A percentile compares a stretch with the other conserved stretches of the same genome.
phyloP scores from a whole-genome alignment of 192 early-diverging fungal genomes.

The Backusella australiensis region DNA sequence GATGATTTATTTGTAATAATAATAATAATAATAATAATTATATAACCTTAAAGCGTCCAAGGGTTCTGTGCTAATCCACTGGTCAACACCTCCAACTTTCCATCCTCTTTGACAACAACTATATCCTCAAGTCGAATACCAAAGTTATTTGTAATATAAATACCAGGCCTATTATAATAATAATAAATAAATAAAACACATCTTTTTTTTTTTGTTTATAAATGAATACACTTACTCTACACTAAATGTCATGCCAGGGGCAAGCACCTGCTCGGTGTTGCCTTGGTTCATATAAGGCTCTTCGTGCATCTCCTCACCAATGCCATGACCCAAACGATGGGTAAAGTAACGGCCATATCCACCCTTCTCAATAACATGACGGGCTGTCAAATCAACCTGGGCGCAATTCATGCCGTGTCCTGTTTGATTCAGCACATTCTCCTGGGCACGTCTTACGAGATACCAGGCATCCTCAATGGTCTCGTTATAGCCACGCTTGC shows the following conservation, averaged over 20 bases:
- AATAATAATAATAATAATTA: background rate
- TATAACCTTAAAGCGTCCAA: conserved; percentile 24
- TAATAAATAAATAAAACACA: background rate
- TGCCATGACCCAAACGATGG: conserved; percentile 52
- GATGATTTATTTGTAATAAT: background rate
- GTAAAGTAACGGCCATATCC: conserved; percentile 46
- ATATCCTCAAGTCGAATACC: conserved; percentile 38
- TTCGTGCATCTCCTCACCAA: conserved; percentile 53
- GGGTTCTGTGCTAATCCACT: conserved; percentile 32
- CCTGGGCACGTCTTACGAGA: conserved; percentile 44
- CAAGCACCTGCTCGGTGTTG: conserved; percentile 36
- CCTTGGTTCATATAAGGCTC: conserved; percentile 53
- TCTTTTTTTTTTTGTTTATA: no score
- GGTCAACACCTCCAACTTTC: conserved; percentile 29
- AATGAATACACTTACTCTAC: conserved; percentile 29
- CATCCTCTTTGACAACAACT: conserved; percentile 31
- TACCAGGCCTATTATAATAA: conserved; percentile 34
- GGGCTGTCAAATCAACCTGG: conserved; percentile 46
- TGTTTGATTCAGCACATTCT: conserved; percentile 31
- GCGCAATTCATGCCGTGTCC: conserved; percentile 33
- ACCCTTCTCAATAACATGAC: conserved; percentile 32
- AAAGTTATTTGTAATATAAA: conserved; percentile 46
- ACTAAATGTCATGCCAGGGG: conserved; percentile 48
- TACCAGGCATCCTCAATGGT: conserved; percentile 47
- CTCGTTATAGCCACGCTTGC: conserved; percentile 27